phyloP scores from a whole-genome alignment of 208 protist genomes.

The Acanthamoeba healyi region DNA sequence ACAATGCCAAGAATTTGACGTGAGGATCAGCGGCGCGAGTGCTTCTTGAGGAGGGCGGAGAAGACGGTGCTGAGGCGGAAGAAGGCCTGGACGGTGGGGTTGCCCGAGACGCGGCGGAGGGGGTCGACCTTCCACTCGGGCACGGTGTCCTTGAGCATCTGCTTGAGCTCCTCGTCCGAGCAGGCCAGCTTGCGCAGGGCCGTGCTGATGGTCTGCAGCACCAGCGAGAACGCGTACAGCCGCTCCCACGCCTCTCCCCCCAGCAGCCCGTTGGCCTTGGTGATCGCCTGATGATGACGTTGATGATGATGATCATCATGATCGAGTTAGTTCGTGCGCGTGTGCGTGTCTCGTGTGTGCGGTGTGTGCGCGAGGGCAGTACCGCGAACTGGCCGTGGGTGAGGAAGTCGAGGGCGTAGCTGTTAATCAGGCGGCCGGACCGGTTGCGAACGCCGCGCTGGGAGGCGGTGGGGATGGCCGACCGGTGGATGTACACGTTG shows the following conservation, averaged over 20 bases:
- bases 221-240: background rate
- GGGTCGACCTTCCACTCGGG: background rate
- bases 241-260: conserved; percentile 15
- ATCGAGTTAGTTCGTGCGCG: too few relatives aligned
- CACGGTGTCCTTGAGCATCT: background rate
- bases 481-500: background rate
- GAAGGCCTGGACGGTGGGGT: conserved; percentile 37
- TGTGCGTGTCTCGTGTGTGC: background rate
- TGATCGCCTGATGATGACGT: background rate
- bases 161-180: background rate
- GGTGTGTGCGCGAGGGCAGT: background rate
- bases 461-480: background rate
- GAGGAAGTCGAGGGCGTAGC: conserved; percentile 55
- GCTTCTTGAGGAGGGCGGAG: background rate
- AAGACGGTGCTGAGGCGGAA: conserved; percentile 63
- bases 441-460: background rate
- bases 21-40: background rate
- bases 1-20: too few relatives aligned
- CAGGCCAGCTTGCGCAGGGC: conserved; percentile 4
- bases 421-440: background rate
- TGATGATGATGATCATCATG: too few relatives aligned
- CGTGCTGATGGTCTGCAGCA: conserved; percentile 31
- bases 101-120: background rate
- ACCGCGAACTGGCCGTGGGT: conserved; percentile 29
- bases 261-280: background rate